Conservation (phyloP, 2,329 filamentous ascomycete genomes). For the Sclerotinia borealis region DNA sequence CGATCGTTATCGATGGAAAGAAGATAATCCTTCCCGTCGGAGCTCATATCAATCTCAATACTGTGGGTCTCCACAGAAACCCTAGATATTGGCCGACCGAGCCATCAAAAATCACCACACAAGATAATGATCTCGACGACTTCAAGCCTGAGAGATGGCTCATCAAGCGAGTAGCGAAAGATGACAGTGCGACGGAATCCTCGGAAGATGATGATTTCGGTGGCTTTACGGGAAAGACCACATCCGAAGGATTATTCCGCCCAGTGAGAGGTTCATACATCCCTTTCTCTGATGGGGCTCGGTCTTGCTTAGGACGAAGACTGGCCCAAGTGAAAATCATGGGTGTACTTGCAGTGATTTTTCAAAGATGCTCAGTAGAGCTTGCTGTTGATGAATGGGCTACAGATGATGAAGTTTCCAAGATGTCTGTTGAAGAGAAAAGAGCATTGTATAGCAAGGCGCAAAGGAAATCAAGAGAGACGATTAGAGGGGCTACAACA, state of each 20-base stretch:
- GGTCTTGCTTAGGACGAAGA: constrained; percentile 36
- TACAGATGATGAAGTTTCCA: constrained; percentile 24
- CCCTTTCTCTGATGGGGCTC: constrained; percentile 33
- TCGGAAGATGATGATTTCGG: constrained; percentile 11
- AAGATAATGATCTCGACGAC: constrained; percentile 31
- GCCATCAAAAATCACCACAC: constrained; percentile 58
- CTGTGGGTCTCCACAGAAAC: constrained; percentile 44
- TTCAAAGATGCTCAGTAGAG: constrained; percentile 27
- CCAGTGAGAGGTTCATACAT: constrained; percentile 32
- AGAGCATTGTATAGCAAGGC: constrained; percentile 25
- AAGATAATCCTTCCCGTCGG: constrained; percentile 23
- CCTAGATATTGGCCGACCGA: constrained; percentile 48
- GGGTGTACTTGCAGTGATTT: constrained; percentile 30
- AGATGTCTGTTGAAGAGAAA: constrained; percentile 22
- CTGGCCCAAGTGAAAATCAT: constrained; percentile 35
- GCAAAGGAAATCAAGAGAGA: constrained; percentile 40
- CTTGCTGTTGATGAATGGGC: constrained; percentile 29
- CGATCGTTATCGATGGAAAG: constrained; percentile 38
- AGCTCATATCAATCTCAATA: constrained; percentile 40
- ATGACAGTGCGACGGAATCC: constrained; percentile 25
- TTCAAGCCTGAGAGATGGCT: constrained; percentile 55
- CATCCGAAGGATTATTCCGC: constrained; percentile 21
- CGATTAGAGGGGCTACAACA: constrained; percentile 42
- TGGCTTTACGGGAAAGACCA: constrained; percentile 13
- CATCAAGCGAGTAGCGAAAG: constrained; percentile 53